A percentile compares a stretch with the other conserved stretches of the same genome.
Conservation (phyloP, 1,284 basidiomycete species). For the Neonothopanus nambi region DNA sequence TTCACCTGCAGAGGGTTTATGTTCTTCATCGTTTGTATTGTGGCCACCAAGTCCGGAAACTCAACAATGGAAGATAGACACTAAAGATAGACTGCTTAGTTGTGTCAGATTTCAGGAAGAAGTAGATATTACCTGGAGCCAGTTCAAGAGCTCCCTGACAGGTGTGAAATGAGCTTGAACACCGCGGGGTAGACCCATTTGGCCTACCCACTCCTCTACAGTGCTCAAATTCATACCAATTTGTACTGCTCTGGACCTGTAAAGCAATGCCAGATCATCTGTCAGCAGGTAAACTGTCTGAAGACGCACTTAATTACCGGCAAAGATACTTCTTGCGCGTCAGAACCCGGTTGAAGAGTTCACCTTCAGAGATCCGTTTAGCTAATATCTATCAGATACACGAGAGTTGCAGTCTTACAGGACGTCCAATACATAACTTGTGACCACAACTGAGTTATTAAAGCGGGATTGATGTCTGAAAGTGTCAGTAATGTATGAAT, state of each 20-base stretch:
- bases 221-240: conserved; percentile 86
- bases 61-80: conserved; percentile 84
- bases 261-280: conserved; percentile 5
- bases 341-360: conserved; percentile 93
- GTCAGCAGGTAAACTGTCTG: conserved; percentile 6
- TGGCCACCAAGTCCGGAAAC: conserved; percentile 86
- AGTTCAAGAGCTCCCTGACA: conserved; percentile 82
- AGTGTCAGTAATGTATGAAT: conserved; percentile 83
- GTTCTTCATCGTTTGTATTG: conserved; percentile 83
- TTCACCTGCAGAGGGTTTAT: conserved; percentile 89
- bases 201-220: conserved; percentile 91
- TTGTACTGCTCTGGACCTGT: conserved; percentile 82
- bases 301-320: conserved; percentile 49
- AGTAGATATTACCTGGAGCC: conserved; percentile 70
- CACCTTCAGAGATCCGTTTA: conserved; percentile 52
- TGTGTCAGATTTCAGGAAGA: conserved; percentile 13
- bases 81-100: conserved; percentile 34
- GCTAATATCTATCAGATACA: background rate
- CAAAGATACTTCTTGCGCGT: conserved; percentile 93
- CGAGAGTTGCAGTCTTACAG: conserved; percentile 48
- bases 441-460: conserved; percentile 91
- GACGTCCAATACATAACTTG: conserved; percentile 94
- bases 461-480: conserved; percentile 89
- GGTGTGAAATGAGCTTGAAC: conserved; percentile 84
- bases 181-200: conserved; percentile 78